These are phyloP conservation scores for Podospora sp. DNA, from an alignment of 495 filamentous ascomycete species.

Conservation along the genomic window DNA sequence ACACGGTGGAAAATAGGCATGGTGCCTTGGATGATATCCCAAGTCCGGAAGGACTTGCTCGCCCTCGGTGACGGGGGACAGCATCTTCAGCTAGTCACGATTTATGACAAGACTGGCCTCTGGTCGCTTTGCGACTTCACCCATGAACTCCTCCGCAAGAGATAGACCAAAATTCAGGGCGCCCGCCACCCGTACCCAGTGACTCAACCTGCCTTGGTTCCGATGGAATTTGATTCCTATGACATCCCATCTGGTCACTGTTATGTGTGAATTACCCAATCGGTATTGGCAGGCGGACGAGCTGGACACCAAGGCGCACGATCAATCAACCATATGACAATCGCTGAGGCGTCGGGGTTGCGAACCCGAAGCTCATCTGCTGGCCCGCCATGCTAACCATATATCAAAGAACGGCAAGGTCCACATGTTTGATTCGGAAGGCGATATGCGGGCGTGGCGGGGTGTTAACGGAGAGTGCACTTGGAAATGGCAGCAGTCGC, in stretches of 20 bases:
- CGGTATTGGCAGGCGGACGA: no score
- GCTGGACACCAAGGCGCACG: no score
- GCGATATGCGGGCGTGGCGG: neutral
- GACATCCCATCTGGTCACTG: neutral
- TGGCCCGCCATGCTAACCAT: no score
- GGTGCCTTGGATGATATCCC: constrained; percentile 32
- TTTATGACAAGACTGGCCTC: constrained; percentile 28
- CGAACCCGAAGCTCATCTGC: no score
- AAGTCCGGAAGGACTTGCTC: constrained; percentile 22
- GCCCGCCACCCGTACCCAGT: neutral
- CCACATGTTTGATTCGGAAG: neutral
- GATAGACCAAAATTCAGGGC: constrained; percentile 17
- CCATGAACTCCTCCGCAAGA: neutral
- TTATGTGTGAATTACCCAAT: neutral
- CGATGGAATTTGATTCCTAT: neutral
- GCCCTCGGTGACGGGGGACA: constrained; percentile 24
- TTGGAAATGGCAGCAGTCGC: neutral
- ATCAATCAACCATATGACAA: no score
- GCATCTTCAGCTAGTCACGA: constrained; percentile 32
- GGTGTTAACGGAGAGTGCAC: neutral
- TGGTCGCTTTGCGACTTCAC: neutral
- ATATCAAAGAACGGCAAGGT: no score
- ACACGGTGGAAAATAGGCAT: constrained; percentile 27
- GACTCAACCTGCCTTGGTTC: neutral
- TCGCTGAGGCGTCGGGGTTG: no score